A percentile compares a stretch with the other conserved stretches of the same genome.
These are phyloP conservation scores for Gryganskiella cystojenkinii DNA, from an alignment of 192 early-diverging fungal species.

Conservation along the genomic window DNA sequence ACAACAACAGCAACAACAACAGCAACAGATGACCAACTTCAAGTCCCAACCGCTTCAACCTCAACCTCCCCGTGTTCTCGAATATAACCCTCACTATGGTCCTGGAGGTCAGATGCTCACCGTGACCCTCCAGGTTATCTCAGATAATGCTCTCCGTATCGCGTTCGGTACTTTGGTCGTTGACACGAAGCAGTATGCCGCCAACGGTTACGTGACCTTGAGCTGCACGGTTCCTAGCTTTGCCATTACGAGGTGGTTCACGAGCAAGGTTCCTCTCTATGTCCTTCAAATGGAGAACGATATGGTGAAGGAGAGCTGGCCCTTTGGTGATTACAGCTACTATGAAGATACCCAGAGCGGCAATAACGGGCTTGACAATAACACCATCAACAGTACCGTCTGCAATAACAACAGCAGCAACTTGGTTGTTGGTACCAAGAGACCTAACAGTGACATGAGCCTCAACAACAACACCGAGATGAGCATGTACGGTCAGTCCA, in stretches of 20 bases:
- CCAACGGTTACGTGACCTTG: slow-evolving; percentile 55
- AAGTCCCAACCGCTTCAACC: slow-evolving; percentile 1
- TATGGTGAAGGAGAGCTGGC: slow-evolving; percentile 55
- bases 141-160: slow-evolving; percentile 52
- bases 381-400: background rate
- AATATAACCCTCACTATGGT: slow-evolving; percentile 57
- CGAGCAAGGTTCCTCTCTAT: slow-evolving; percentile 55
- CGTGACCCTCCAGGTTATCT: slow-evolving; percentile 46
- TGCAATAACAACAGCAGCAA: background rate
- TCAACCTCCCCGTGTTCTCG: slow-evolving; percentile 49
- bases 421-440: too few species aligned
- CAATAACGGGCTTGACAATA: background rate
- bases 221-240: slow-evolving; percentile 56
- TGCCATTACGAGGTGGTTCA: slow-evolving; percentile 51
- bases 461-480: slow-evolving; percentile 15
- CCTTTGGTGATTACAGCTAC: slow-evolving; percentile 58
- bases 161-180: slow-evolving; percentile 61
- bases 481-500: slow-evolving; percentile 21
- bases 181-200: slow-evolving; percentile 60
- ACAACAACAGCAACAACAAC: too few species aligned
- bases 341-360: slow-evolving; percentile 29
- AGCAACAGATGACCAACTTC: slow-evolving; percentile 1
- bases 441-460: slow-evolving; percentile 15
- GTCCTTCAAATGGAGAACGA: slow-evolving; percentile 56
- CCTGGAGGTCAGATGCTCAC: slow-evolving; percentile 41